A percentile compares a stretch with the other conserved stretches of the same genome.
Conservation (phyloP, 2,329 filamentous ascomycete genomes). For the Arthrobotrys pseudoclavata region DNA sequence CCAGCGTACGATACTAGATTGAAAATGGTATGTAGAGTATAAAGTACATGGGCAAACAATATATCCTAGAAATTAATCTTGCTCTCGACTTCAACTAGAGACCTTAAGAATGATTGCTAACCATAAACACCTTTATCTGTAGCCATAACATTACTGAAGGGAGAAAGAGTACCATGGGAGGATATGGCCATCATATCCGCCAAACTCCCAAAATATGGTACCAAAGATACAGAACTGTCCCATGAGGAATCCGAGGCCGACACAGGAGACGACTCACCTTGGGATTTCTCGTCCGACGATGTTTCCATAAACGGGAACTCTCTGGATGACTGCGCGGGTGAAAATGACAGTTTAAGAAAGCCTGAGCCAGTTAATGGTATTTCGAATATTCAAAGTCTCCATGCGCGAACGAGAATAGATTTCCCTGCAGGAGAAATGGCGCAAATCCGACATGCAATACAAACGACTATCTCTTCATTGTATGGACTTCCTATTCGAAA, state of each 20-base stretch:
- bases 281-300: not conserved
- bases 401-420: not conserved
- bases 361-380: not conserved
- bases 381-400: not conserved
- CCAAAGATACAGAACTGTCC: not conserved
- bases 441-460: constrained; percentile 1
- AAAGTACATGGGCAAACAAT: too few species aligned
- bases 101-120: not conserved
- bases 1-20: not conserved
- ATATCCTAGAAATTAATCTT: too few species aligned
- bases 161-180: not conserved
- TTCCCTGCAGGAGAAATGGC: not conserved
- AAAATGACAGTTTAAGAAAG: not conserved
- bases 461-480: not conserved
- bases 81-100: too few species aligned
- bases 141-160: not conserved
- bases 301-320: not conserved
- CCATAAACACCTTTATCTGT: not conserved
- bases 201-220: not conserved
- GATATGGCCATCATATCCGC: not conserved
- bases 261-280: not conserved
- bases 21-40: not conserved
- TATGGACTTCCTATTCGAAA: not conserved
- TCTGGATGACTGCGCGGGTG: not conserved
- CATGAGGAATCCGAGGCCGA: not conserved